phyloP scores from a whole-genome alignment of 257 asterid genomes.

The Eucommia ulmoides region DNA sequence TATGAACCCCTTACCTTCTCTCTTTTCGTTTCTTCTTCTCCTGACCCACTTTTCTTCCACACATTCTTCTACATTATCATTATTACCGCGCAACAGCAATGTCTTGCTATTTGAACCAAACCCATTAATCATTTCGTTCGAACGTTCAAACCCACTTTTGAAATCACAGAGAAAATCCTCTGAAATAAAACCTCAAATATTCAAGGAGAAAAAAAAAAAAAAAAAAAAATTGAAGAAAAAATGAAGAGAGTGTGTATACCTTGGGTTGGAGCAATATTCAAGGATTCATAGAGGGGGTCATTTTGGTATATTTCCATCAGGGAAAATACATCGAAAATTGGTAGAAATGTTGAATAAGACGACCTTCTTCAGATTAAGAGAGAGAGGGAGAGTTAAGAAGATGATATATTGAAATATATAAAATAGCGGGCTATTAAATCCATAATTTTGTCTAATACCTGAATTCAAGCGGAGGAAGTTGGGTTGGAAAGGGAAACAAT shows the following conservation, averaged over 20 bases:
- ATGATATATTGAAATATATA: background rate
- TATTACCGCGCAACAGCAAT: slow-evolving; percentile 10
- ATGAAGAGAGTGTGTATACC: slow-evolving; percentile 15
- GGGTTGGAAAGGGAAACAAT: slow-evolving; percentile 22
- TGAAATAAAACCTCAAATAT: background rate
- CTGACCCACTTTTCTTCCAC: slow-evolving; percentile 4
- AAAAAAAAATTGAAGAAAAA: background rate
- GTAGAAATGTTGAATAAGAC: slow-evolving; percentile 12
- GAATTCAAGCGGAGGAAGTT: slow-evolving; percentile 32
- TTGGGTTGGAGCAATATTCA: slow-evolving; percentile 18
- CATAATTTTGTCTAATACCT: too few species aligned
- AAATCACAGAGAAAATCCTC: slow-evolving; percentile 12
- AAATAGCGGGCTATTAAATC: too few species aligned
- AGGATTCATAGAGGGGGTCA: slow-evolving; percentile 21
- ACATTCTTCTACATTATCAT: background rate
- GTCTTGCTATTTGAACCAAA: background rate
- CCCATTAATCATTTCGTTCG: slow-evolving; percentile 19
- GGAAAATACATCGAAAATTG: slow-evolving; percentile 18
- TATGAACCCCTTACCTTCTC: slow-evolving; percentile 6
- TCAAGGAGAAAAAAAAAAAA: background rate
- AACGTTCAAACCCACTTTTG: slow-evolving; percentile 3
- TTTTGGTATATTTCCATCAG: slow-evolving; percentile 11
- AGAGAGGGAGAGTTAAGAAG: background rate
- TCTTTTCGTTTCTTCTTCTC: slow-evolving; percentile 11
- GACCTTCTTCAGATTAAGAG: background rate